Conservation (phyloP, 2,329 filamentous ascomycete genomes). For the Myriosclerotinia scirpicola region DNA sequence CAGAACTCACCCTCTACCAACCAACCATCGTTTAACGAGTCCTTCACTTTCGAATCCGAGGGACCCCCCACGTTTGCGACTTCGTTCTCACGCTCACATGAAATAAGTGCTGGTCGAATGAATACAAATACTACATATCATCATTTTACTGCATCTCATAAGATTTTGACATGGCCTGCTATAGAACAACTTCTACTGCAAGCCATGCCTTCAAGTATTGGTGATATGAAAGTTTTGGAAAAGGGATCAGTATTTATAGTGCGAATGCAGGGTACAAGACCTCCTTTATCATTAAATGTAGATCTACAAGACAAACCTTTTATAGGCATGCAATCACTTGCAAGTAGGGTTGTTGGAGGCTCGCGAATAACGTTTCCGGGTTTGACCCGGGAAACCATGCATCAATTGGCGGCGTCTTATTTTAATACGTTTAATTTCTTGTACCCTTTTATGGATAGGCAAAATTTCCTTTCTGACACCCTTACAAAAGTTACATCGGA, state of each 20-base stretch:
- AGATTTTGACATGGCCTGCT: slow-evolving; percentile 53
- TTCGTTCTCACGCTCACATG: background rate
- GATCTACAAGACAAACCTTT: slow-evolving; percentile 33
- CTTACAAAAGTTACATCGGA: slow-evolving; percentile 48
- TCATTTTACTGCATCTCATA: slow-evolving; percentile 48
- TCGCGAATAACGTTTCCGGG: slow-evolving; percentile 37
- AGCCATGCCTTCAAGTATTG: slow-evolving; percentile 39
- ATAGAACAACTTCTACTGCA: slow-evolving; percentile 45
- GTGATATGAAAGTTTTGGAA: slow-evolving; percentile 43
- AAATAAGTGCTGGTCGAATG: slow-evolving; percentile 26
- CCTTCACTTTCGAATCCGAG: background rate
- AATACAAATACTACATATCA: slow-evolving; percentile 30
- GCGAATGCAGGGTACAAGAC: slow-evolving; percentile 35
- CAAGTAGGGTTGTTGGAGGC: slow-evolving; percentile 34
- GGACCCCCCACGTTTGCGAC: background rate
- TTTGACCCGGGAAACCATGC: slow-evolving; percentile 52
- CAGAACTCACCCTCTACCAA: slow-evolving; percentile 34
- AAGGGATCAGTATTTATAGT: slow-evolving; percentile 44
- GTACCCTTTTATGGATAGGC: slow-evolving; percentile 58
- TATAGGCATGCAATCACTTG: slow-evolving; percentile 40
- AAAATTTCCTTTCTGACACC: slow-evolving; percentile 51
- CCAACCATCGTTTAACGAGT: slow-evolving; percentile 30
- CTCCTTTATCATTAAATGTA: slow-evolving; percentile 35
- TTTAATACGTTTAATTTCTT: slow-evolving; percentile 61
- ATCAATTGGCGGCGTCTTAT: slow-evolving; percentile 53